phyloP scores from a whole-genome alignment of 495 filamentous ascomycete genomes.

The Acidomyces sp. region DNA sequence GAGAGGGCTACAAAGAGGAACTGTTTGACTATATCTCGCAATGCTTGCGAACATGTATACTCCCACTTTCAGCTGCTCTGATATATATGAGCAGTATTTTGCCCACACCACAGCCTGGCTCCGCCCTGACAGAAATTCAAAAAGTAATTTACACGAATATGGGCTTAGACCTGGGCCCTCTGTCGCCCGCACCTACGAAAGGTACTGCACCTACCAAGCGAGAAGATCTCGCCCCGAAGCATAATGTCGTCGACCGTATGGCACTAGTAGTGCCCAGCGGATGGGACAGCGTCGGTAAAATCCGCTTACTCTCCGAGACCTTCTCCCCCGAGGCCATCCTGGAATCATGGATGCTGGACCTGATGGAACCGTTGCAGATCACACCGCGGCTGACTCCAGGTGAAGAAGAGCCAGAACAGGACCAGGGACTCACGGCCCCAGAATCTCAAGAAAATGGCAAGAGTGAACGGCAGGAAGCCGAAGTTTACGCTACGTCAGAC shows the following conservation, averaged over 20 bases:
- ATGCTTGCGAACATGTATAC: slow-evolving; percentile 16
- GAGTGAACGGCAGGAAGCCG: slow-evolving; percentile 1
- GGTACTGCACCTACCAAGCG: slow-evolving; percentile 1
- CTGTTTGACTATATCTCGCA: slow-evolving; percentile 22
- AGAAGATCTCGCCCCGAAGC: slow-evolving; percentile 47
- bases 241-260: slow-evolving; percentile 92
- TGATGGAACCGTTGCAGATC: background rate
- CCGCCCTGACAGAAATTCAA: slow-evolving; percentile 11
- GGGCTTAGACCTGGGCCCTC: slow-evolving; percentile 11
- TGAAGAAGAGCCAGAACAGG: background rate
- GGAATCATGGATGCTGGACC: slow-evolving; percentile 19
- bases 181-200: slow-evolving; percentile 8
- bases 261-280: slow-evolving; percentile 88
- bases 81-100: slow-evolving; percentile 10
- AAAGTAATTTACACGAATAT: slow-evolving; percentile 14
- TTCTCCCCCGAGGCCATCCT: slow-evolving; percentile 66
- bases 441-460: slow-evolving; percentile 3
- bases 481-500: slow-evolving; percentile 10
- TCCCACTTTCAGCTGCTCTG: slow-evolving; percentile 14
- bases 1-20: slow-evolving; percentile 20
- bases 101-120: slow-evolving; percentile 13
- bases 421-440: background rate
- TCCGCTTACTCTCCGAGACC: slow-evolving; percentile 80
- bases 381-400: background rate
- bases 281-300: slow-evolving; percentile 99